Evolutionary conservation across 2,329 filamentous ascomycete genomes (phyloP), one percentile per base, ranked within the genome.

Genomic region (Pestalotiopsis sp.): DNA sequence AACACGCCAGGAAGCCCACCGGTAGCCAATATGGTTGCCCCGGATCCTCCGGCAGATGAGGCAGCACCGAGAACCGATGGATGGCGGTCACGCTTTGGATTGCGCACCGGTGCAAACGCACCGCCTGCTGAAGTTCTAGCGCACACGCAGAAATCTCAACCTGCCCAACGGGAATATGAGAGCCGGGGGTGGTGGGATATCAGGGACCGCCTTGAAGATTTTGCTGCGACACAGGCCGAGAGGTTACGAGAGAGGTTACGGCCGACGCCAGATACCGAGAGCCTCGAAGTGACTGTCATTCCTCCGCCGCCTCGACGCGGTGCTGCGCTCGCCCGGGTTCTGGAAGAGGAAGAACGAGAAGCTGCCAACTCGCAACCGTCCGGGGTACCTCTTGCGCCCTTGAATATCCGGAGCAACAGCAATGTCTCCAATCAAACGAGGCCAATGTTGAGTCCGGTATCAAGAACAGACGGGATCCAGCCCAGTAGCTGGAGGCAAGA

Each of bases 291-390:
- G 1, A 88, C 83, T 20, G 84, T 90, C 7, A 90, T 91, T 14
- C 89, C 89, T 2, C 88, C 89, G 0, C 89, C 89, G 20, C 84
- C 85, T 45, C 84, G 89, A n/a, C 81, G 84, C 68, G 87, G 88
- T 4, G 84, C 85, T 0, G 86, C 87, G 61, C 76, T 90, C 4
- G 84, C 85, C n/a, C 83, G 86, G 67, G 81, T 90, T 7, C 77
- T 89, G 2, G 86, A 89, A 69, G 87, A 90, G 69, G 86, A 89
- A 68, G 83, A 61, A 20, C 52, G 23, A 56, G 39, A 61, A 45
- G 38, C 65, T 45, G n/a, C 20, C 20, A 31, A 20, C 23, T 27
- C 65, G 9, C 41, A 23, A 25, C 39, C 17, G 4, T 64, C 20
- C 67, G 74, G 61, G 14, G 68, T 61, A 38, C 59, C 64, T 58